Evolutionary conservation across 495 filamentous ascomycete species (phyloP), one percentile per base, ranked within the genome.

Genomic region (Penicillium simplicissimum): DNA sequence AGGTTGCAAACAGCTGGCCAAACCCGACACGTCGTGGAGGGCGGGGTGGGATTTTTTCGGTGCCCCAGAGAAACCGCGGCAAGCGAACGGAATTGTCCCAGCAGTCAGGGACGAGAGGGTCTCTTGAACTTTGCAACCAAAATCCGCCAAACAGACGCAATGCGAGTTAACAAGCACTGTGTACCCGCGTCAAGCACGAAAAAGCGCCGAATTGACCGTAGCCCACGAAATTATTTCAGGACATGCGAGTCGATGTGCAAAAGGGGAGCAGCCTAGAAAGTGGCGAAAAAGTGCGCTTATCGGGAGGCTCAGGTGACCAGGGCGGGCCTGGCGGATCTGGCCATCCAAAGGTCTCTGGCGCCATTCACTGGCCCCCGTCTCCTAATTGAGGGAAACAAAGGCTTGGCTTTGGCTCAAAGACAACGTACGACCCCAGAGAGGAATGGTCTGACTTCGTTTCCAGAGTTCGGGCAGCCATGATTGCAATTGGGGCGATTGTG

Each of bases 241-340:
- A 13, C 15, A 25, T 23, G 34, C 17, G 21, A 42, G 19, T 19
- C n/a, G 48, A 17, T 17, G 43, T 34, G 34, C 51, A 38, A n/a
- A 36, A 19, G 25, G 58, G 36, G 36, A 28, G 35, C 13, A 49
- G 37, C 33, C n/a, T 34, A 58, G 21, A 11, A 38, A 63, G 69
- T 69, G 69, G 69, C 69, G 56, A 69, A 67, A 57, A 61, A 23
- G 34, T 40, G 49, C 58, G 61, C 63, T 68, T 68, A 71, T 71
- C 68, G 53, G 51, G 52, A 28, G 42, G 43, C 63, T 71, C 68
- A 71, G 63, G 68, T 71, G 68, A 69, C 61, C 34, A 33, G 28
- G 36, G 21, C 31, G 21, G 34, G 68, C 64, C 64, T 69, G 54
- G 59, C 36, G 55, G 51, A 71, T 71, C 59, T 62, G 67, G 64